phyloP scores from a whole-genome alignment of 331 rosid species.

The Acacia concinna region DNA sequence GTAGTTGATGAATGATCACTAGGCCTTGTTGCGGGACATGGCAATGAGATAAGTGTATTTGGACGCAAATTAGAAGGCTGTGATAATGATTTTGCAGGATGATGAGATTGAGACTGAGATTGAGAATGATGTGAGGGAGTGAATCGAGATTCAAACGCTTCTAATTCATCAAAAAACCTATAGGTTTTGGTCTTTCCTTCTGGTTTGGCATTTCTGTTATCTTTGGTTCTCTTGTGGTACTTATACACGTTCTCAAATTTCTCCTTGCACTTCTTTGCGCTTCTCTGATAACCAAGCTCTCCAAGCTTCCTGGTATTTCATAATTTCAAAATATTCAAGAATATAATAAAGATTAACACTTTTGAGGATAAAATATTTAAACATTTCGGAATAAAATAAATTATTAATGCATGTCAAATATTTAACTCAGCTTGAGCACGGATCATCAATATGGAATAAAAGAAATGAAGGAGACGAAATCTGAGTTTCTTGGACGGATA shows the following conservation, averaged over 20 bases:
- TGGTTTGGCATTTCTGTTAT: slow-evolving; percentile 55
- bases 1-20: slow-evolving; percentile 8
- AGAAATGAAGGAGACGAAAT: neutral
- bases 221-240: slow-evolving; percentile 81
- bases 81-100: slow-evolving; percentile 1
- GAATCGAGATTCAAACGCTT: slow-evolving; percentile 50
- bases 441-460: neutral
- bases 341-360: neutral
- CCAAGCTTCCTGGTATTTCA: slow-evolving; percentile 52
- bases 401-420: neutral
- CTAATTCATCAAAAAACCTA: slow-evolving; percentile 60
- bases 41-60: neutral
- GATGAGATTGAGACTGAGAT: neutral
- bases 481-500: neutral
- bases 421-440: neutral
- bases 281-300: slow-evolving; percentile 61
- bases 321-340: neutral
- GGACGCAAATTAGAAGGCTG: slow-evolving; percentile 20
- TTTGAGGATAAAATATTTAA: neutral
- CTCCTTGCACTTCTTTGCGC: slow-evolving; percentile 81
- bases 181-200: slow-evolving; percentile 56
- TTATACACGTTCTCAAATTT: slow-evolving; percentile 81
- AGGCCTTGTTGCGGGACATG: slow-evolving; percentile 5
- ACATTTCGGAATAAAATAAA: neutral
- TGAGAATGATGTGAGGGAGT: neutral